A percentile compares a stretch with the other conserved stretches of the same genome.
phyloP scores from a whole-genome alignment of 2,329 filamentous ascomycete species.

The Epichloe gansuensis region DNA sequence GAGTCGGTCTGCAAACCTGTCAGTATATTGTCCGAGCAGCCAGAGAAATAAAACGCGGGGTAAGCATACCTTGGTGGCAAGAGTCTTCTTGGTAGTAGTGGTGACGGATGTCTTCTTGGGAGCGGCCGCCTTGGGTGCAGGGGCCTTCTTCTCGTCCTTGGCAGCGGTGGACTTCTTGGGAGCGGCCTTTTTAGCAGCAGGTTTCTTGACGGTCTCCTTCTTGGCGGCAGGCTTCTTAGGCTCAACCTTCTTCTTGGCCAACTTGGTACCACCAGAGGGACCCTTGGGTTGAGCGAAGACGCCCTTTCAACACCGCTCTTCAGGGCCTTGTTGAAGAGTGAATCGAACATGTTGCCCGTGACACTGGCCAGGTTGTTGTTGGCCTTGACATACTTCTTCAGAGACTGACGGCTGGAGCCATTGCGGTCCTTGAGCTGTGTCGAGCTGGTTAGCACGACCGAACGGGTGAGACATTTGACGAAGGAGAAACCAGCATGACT shows the following conservation, averaged over 20 bases:
- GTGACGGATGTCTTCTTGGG: slow-evolving; percentile 3
- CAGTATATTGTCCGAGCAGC: neutral
- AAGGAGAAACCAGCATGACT: too few species aligned
- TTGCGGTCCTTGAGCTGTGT: slow-evolving; percentile 49
- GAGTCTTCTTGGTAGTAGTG: neutral
- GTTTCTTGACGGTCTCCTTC: slow-evolving; percentile 22
- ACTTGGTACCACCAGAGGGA: slow-evolving; percentile 82
- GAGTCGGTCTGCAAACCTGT: slow-evolving; percentile 23
- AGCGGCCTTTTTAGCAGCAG: slow-evolving; percentile 19
- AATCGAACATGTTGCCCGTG: slow-evolving; percentile 47
- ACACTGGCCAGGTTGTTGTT: slow-evolving; percentile 36
- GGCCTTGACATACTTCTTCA: slow-evolving; percentile 49
- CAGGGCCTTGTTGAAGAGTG: slow-evolving; percentile 78
- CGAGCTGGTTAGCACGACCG: slow-evolving; percentile 25
- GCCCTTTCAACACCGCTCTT: slow-evolving; percentile 75
- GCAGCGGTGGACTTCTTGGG: slow-evolving; percentile 19
- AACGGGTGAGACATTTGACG: neutral
- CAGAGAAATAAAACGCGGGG: neutral
- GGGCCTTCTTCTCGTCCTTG: slow-evolving; percentile 20
- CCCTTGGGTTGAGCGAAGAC: slow-evolving; percentile 86
- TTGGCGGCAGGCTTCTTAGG: slow-evolving; percentile 26
- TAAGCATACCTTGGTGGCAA: slow-evolving; percentile 11
- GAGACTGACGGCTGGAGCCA: slow-evolving; percentile 47
- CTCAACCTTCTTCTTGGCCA: slow-evolving; percentile 60
- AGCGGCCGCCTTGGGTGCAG: slow-evolving; percentile 18